A percentile compares a stretch with the other conserved stretches of the same genome.
Evolutionary conservation across 108 stramenopile genomes (phyloP).

Genomic region (Nitzschia inconspicua): DNA sequence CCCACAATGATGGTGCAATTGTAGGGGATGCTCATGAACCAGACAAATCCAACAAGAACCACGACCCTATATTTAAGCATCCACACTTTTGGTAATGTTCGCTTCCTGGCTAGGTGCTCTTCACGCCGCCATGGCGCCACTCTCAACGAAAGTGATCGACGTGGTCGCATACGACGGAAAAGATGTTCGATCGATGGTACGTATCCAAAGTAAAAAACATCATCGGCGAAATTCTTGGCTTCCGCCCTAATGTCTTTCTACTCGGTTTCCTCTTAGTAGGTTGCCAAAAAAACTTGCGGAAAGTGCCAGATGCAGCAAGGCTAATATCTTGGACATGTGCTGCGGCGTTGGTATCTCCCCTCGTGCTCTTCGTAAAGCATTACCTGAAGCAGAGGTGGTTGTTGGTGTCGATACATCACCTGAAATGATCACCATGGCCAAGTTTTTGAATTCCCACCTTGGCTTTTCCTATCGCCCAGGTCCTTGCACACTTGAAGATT

Average conservation of each 20-base stretch:
- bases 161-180: conserved; percentile 69
- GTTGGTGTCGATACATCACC: conserved; percentile 71
- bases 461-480: neutral
- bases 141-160: conserved; percentile 77
- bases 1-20: no score
- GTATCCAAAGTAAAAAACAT: neutral
- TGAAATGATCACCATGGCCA: conserved; percentile 82
- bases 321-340: conserved; percentile 65
- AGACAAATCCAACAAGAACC: no score
- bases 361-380: conserved; percentile 58
- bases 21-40: no score
- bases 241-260: no score
- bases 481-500: neutral
- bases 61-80: no score
- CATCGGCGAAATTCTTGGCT: no score
- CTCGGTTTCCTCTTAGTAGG: neutral
- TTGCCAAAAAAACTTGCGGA: neutral
- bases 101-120: conserved; percentile 38
- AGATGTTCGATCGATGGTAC: conserved; percentile 45
- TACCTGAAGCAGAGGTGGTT: conserved; percentile 59
- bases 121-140: conserved; percentile 75
- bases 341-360: conserved; percentile 85
- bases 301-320: conserved; percentile 28
- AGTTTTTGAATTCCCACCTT: conserved; percentile 30
- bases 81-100: conserved; percentile 42